Evolutionary conservation across 345 rosid genomes (phyloP), one percentile per base, ranked within the genome.

Genomic region (Aethionema arabicum): DNA sequence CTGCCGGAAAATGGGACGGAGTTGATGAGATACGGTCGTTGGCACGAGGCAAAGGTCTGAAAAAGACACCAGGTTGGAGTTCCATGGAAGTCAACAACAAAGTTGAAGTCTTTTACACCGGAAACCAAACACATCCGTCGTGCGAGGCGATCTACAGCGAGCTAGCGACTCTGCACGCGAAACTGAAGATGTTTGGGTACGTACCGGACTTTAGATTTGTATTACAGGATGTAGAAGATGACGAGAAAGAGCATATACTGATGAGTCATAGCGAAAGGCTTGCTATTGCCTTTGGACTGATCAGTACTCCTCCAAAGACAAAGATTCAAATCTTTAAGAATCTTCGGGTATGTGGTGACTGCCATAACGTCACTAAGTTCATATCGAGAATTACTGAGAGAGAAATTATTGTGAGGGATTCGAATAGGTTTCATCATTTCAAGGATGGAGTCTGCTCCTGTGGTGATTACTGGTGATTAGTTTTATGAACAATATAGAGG

Each of bases 11-110:
- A 66, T 78, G 85, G 83, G 82, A 80, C 14, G 80, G 83, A 41
- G 78, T 77, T 21, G 74, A 63, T 73, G 43, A 73, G 49, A 70
- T 80, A 61, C 70, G 83, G 40, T 73, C 88, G 3, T 50, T 73
- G 5, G 82, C 79, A 11, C 65, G 79, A 68, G 79, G 59, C 15
- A 73, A 50, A 61, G 85, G 88, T 55, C 63, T 80, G 73, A 80
- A 66, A 74, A 83, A 83, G 78, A 78, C 74, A 21, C 85, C 88
- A 8, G 87, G 85, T n/a, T 83, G 87, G 87, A 80, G 85, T 64
- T 78, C 85, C 15, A 74, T 78, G 16, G 78, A 72, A 71, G 39
- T 74, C 14, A 70, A 76, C 54, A 80, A 78, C 47, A 74, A 76
- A 65, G 78, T 83, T 6, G 78, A 80, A 38, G 80, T 83, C 48